Percentiles rank a stretch among this genome's conserved stretches.
Evolutionary conservation across 495 filamentous ascomycete genomes (phyloP).

Genomic region (Trichoderma erinaceum): DNA sequence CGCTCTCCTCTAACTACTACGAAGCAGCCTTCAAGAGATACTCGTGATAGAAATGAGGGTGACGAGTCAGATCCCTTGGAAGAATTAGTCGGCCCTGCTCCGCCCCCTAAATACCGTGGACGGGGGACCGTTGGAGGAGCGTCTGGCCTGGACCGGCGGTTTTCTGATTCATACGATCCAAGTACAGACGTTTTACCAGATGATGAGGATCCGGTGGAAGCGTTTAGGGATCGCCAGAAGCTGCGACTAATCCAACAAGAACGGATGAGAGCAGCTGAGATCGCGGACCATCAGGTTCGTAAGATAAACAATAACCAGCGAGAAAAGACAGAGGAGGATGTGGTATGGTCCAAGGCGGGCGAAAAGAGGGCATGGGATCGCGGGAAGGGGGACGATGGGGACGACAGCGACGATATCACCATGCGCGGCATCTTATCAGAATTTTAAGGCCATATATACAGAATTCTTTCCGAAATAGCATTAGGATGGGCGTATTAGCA

Average conservation of each 20-base stretch:
- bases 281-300: conserved; percentile 67
- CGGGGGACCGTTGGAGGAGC: conserved; percentile 53
- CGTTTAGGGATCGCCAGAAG: conserved; percentile 69
- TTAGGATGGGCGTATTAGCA: not conserved
- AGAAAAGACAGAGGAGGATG: conserved; percentile 59
- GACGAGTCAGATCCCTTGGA: conserved; percentile 72
- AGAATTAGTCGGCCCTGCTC: conserved; percentile 72
- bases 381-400: conserved; percentile 63
- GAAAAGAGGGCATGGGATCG: conserved; percentile 88
- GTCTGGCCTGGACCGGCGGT: conserved; percentile 77
- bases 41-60: conserved; percentile 22
- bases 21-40: not conserved
- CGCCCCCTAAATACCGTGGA: conserved; percentile 62
- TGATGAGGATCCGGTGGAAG: conserved; percentile 61
- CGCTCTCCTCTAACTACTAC: conserved; percentile 20
- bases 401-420: not conserved
- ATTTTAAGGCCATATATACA: not conserved
- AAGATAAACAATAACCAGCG: conserved; percentile 66
- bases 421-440: not conserved
- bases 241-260: conserved; percentile 79
- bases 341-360: conserved; percentile 72
- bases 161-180: conserved; percentile 73
- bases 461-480: not conserved
- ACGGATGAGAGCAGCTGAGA: conserved; percentile 69
- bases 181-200: conserved; percentile 59